Conservation (phyloP, 768 basidiomycete species). For the Mycena epipterygia region DNA sequence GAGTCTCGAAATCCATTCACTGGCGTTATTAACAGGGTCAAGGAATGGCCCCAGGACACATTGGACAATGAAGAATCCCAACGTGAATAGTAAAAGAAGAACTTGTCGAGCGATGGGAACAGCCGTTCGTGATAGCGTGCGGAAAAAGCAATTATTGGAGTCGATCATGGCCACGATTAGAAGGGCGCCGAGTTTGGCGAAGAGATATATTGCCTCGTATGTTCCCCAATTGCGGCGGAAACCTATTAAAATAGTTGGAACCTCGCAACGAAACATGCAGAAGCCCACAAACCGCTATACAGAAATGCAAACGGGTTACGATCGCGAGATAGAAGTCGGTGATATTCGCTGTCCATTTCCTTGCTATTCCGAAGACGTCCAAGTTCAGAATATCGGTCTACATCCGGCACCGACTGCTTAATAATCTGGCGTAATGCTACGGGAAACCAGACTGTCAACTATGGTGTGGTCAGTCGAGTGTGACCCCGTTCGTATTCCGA, state of each 20-base stretch:
- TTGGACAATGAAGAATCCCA: slow-evolving; percentile 73
- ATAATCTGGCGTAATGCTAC: slow-evolving; percentile 71
- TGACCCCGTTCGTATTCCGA: slow-evolving; percentile 5
- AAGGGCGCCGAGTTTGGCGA: slow-evolving; percentile 78
- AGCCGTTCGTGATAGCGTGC: slow-evolving; percentile 61
- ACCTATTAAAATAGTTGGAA: slow-evolving; percentile 52
- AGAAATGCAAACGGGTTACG: slow-evolving; percentile 78
- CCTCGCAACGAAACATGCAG: slow-evolving; percentile 3
- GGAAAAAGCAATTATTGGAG: slow-evolving; percentile 82
- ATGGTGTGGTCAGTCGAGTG: slow-evolving; percentile 1
- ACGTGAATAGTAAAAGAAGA: slow-evolving; percentile 67
- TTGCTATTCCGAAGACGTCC: slow-evolving; percentile 67
- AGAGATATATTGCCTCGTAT: slow-evolving; percentile 74
- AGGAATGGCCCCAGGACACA: slow-evolving; percentile 74
- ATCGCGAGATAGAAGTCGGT: slow-evolving; percentile 73
- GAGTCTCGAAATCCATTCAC: slow-evolving; percentile 79
- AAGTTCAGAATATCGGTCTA: slow-evolving; percentile 79
- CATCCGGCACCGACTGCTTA: slow-evolving; percentile 67
- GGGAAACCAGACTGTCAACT: slow-evolving; percentile 83
- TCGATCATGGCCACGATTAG: slow-evolving; percentile 76
- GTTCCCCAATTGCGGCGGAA: slow-evolving; percentile 80
- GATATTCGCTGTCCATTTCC: slow-evolving; percentile 80
- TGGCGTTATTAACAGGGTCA: slow-evolving; percentile 80
- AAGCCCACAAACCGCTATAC: slow-evolving; percentile 68
- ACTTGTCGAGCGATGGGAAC: slow-evolving; percentile 73